These are phyloP conservation scores for Scedosporium boydii DNA, from an alignment of 2,329 filamentous ascomycete genomes.

Conservation along the genomic window DNA sequence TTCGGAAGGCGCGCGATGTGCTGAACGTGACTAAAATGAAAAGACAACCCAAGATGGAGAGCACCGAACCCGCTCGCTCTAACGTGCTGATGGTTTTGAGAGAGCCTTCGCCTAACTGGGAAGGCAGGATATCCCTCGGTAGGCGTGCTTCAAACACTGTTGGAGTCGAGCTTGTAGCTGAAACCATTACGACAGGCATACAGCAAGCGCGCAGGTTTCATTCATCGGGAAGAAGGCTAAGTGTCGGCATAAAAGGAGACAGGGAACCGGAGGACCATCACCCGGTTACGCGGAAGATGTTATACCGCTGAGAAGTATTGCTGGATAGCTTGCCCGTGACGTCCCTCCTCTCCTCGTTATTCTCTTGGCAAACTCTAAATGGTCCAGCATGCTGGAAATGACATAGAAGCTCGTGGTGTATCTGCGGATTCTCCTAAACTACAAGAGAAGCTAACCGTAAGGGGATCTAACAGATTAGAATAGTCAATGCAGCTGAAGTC, in stretches of 20 bases:
- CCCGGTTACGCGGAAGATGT: not conserved
- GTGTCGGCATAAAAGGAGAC: not conserved
- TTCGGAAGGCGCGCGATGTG: slow-evolving; percentile 59
- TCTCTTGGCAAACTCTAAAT: not conserved
- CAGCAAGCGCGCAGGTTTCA: not conserved
- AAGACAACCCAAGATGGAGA: slow-evolving; percentile 61
- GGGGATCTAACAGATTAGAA: no score
- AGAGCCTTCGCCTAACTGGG: not conserved
- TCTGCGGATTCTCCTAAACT: no score
- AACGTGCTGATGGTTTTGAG: slow-evolving; percentile 48
- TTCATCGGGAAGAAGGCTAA: not conserved
- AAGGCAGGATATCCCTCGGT: not conserved
- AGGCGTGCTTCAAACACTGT: not conserved
- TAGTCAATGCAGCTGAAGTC: no score
- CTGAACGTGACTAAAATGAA: slow-evolving; percentile 66
- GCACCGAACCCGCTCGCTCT: slow-evolving; percentile 59
- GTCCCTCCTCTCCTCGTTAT: not conserved
- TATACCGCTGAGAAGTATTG: not conserved
- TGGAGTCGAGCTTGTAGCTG: not conserved
- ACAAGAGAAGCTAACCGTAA: no score
- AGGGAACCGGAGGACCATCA: not conserved
- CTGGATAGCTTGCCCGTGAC: not conserved
- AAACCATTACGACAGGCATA: not conserved
- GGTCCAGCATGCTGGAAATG: not conserved
- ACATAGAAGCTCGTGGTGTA: not conserved